Evolutionary conservation across 352 stramenopile genomes (phyloP).

Genomic region (Globisporangium camurandrum): DNA sequence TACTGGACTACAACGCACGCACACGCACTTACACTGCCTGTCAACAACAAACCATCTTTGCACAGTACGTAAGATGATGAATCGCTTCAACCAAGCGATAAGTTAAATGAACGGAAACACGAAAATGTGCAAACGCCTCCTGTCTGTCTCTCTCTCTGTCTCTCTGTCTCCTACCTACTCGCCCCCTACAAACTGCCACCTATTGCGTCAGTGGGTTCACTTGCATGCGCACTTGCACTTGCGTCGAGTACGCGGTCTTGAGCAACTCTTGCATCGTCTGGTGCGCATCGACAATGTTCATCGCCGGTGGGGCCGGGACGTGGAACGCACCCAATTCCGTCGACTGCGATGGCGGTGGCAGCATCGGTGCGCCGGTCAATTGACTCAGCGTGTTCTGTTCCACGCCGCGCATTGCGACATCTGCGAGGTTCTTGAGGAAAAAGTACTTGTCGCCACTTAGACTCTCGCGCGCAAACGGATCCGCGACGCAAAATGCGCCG

Average conservation of each 20-base stretch:
- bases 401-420: slow-evolving; percentile 65
- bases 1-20: too few species aligned
- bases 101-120: too few species aligned
- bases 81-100: slow-evolving; percentile 28
- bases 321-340: slow-evolving; percentile 22
- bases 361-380: slow-evolving; percentile 10
- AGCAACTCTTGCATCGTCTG: slow-evolving; percentile 81
- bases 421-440: slow-evolving; percentile 79
- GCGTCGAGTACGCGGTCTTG: slow-evolving; percentile 74
- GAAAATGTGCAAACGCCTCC: not conserved
- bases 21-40: not conserved
- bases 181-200: too few species aligned
- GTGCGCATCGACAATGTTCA: slow-evolving; percentile 59
- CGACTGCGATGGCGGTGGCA: too few species aligned
- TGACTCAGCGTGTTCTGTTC: slow-evolving; percentile 73
- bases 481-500: slow-evolving; percentile 68
- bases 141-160: too few species aligned
- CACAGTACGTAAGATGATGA: slow-evolving; percentile 1
- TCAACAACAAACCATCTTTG: not conserved
- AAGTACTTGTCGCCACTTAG: slow-evolving; percentile 71
- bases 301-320: slow-evolving; percentile 34
- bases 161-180: too few species aligned
- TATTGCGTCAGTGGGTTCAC: slow-evolving; percentile 46
- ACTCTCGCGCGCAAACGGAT: slow-evolving; percentile 67
- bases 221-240: slow-evolving; percentile 78